Evolutionary conservation across 495 filamentous ascomycete genomes (phyloP), one percentile per base, ranked within the genome.

Genomic region (Darksidea phi): DNA sequence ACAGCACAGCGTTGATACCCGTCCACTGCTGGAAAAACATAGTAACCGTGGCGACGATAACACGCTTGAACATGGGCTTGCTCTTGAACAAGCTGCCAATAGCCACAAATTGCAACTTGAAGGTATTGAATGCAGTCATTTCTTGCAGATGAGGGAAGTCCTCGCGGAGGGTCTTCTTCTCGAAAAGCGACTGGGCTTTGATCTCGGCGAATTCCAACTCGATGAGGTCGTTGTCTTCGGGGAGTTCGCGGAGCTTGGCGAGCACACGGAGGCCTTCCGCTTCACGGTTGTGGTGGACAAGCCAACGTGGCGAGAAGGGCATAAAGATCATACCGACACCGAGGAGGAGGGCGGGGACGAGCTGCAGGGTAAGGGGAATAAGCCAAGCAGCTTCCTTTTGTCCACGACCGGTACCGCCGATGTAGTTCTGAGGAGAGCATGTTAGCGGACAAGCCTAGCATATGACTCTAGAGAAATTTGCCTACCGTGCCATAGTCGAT

Each of bases 21-120:
- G 84, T 86, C 80, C 87, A 92, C 72, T 91, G 86, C 75, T 89
- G 84, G 77, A 89, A 87, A 72, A 83, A 82, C 89, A 90, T 91
- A 61, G 82, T 86, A 4, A 88, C 75, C 0, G 80, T 80, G 17
- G 86, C 84, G 38, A 87, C 78, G n/a, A 82, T 75, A 17, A 91
- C 86, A 25, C 86, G 84, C 70, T 83, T 86, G 55, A 91, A 86
- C 83, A 93, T 90, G 18, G 86, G 79, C 71, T 80, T 80, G 13
- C 82, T 85, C 66, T 81, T 80, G 76, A 93, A 91, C 11, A 91
- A 79, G 21, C 84, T 82, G 67, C 80, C 83, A 48, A 85, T 86
- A n/a, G 86, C 84, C 1, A 90, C 79, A 48, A 89, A 86, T 65
- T 89, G 86, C 1, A 89, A 76, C 73, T 89, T 87, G 74, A 82